A percentile compares a stretch with the other conserved stretches of the same genome.
These are phyloP conservation scores for Amanita exitialis DNA, from an alignment of 768 basidiomycete genomes.

Conservation along the genomic window DNA sequence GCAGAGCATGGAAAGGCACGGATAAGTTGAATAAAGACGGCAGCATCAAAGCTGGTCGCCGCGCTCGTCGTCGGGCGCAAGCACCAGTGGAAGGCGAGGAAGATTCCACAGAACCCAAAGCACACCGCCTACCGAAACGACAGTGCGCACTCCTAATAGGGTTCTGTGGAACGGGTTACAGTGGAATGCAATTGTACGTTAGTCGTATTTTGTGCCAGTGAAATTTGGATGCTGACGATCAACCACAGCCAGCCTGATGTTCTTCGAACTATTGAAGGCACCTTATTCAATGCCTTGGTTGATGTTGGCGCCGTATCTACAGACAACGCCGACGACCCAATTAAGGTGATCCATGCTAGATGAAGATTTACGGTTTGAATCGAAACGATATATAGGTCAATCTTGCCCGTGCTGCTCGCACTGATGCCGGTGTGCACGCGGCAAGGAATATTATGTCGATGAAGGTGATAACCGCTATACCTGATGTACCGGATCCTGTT, in stretches of 20 bases:
- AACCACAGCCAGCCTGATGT: constrained; percentile 53
- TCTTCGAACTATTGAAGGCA: constrained; percentile 79
- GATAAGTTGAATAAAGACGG: constrained; percentile 10
- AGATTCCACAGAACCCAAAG: constrained; percentile 27
- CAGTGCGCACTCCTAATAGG: constrained; percentile 80
- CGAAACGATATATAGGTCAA: constrained; percentile 43
- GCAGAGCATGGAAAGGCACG: constrained; percentile 13
- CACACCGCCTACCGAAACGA: constrained; percentile 66
- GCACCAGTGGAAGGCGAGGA: constrained; percentile 16
- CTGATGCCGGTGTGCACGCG: constrained; percentile 96
- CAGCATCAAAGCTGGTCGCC: constrained; percentile 25
- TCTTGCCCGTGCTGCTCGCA: constrained; percentile 84
- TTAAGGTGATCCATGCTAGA: constrained; percentile 45
- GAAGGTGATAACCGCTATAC: constrained; percentile 77
- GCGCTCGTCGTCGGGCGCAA: constrained; percentile 32
- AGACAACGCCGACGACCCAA: constrained; percentile 87
- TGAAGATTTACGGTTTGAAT: neutral
- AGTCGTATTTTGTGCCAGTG: neutral
- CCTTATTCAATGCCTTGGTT: constrained; percentile 79
- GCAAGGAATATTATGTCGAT: constrained; percentile 90
- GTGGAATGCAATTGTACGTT: constrained; percentile 94
- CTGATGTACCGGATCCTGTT: constrained; percentile 61
- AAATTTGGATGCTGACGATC: neutral
- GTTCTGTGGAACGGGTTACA: constrained; percentile 87
- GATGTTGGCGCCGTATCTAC: constrained; percentile 88